Evolutionary conservation across 1,139 yeast genomes (phyloP), one percentile per base, ranked within the genome.

Genomic region (Komagataea norvegica): DNA sequence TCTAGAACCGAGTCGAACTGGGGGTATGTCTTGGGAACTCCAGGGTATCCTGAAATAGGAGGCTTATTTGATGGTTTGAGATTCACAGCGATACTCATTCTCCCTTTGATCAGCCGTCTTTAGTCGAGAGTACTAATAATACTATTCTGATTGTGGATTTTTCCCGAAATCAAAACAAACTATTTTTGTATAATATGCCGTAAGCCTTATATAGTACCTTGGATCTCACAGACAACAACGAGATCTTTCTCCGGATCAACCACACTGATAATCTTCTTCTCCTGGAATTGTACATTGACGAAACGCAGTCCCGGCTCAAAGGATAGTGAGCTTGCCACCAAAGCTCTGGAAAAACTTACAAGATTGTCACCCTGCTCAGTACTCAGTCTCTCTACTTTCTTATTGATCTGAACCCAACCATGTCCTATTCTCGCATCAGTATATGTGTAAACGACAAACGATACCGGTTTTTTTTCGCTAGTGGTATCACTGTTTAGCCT

Each of bases 41-140:
- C 85, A 1, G 84, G 82, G 54, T 82, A 74, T 4, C 85, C 85
- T 34, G 67, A 61, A 0, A 77, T 75, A 1, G 74, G 59, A 18
- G 74, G 64, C 17, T 64, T 56, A 29, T 68, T 70, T 25, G 73
- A 64, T 3, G 79, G 72, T 40, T 70, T 70, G 34, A 77, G 16
- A 29, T 41, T 47, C 9, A 49, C 48, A 6, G 52, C 26, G 9
- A 37, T n/a, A 23, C 37, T 37, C 41, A 37, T 37, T 8, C 13
- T n/a, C 25, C 22, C 31, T 14, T 16, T 28, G 14, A 6, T 28
- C 15, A 11, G 14, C 6, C 11, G 18, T 8, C 8, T 17, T 24
- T 7, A 9, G 6, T 24, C 11, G 11, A 14, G 21, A 6, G 10
- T 14, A 3, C 3, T 10, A 15, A 24, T 30, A 21, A n/a, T 20